Evolutionary conservation across 202 grass and related monocot genomes (phyloP).

Genomic region (Digitaria exilis): DNA sequence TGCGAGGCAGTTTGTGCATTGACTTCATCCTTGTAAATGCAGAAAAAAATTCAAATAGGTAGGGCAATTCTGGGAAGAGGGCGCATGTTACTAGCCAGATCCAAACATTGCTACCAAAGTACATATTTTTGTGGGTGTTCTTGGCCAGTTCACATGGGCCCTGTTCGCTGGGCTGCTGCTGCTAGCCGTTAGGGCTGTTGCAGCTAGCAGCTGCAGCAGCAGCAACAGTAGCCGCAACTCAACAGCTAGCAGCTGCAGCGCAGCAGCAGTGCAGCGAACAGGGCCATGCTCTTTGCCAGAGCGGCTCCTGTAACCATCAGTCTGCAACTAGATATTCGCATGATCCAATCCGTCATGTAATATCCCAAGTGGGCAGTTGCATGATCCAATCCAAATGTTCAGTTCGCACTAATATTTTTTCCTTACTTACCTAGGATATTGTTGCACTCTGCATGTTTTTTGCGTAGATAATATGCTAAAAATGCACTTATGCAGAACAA

Average conservation of each 20-base stretch:
- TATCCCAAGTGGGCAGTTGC: not conserved
- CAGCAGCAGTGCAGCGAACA: too few species aligned
- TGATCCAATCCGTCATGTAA: not conserved
- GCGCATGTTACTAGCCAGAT: not conserved
- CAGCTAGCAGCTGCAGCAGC: too few species aligned
- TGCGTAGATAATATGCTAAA: not conserved
- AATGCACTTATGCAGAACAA: not conserved
- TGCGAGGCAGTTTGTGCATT: too few species aligned
- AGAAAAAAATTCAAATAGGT: not conserved
- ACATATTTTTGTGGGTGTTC: not conserved
- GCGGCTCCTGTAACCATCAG: not conserved
- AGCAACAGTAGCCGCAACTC: too few species aligned
- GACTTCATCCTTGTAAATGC: too few species aligned
- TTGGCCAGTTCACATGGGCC: not conserved
- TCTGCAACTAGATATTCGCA: not conserved
- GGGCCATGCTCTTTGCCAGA: not conserved
- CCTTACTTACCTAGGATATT: not conserved
- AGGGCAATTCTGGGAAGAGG: not conserved
- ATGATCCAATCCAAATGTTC: not conserved
- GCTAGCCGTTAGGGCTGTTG: too few species aligned
- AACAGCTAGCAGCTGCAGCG: too few species aligned
- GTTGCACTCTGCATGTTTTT: not conserved
- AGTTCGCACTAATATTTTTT: not conserved
- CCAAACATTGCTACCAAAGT: not conserved
- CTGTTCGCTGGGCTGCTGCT: too few species aligned